Percentiles rank a stretch among this genome's conserved stretches.
These are phyloP conservation scores for Amphibolis antarctica DNA, from an alignment of 106 monocot genomes.

Conservation along the genomic window DNA sequence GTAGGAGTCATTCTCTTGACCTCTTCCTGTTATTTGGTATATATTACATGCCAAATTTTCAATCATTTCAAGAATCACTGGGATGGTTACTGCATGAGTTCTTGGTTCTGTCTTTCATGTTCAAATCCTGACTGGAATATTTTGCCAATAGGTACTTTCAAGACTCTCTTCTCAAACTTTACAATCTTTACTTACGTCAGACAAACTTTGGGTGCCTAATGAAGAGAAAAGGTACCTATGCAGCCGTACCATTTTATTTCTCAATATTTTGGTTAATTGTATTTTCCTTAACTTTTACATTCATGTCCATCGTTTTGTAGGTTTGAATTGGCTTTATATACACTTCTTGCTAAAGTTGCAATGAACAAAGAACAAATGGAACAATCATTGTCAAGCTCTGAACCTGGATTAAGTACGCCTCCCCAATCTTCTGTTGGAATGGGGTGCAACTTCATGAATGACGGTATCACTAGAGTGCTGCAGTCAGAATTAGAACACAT, in stretches of 20 bases:
- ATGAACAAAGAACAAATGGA: constrained; percentile 33
- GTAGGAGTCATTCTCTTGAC: no score
- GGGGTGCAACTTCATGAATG: constrained; percentile 25
- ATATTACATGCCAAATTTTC: no score
- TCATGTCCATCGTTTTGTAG: constrained; percentile 17
- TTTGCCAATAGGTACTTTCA: constrained; percentile 56
- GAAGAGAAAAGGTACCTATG: constrained; percentile 88
- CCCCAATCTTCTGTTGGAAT: constrained; percentile 23
- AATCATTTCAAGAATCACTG: no score
- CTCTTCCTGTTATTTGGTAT: no score
- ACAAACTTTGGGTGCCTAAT: constrained; percentile 91
- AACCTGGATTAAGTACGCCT: constrained; percentile 7
- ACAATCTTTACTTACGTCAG: constrained; percentile 83
- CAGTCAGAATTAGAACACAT: constrained; percentile 40
- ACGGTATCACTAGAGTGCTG: constrained; percentile 12
- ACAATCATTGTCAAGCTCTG: constrained; percentile 25
- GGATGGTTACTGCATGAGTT: no score
- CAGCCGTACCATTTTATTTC: constrained; percentile 2
- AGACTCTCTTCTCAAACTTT: constrained; percentile 94
- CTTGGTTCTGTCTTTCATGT: no score
- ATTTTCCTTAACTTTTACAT: not conserved
- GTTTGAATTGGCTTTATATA: constrained; percentile 82
- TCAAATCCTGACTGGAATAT: constrained; percentile 3
- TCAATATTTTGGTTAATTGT: not conserved
- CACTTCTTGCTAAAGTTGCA: constrained; percentile 59